Evolutionary conservation across 163 green algal species (phyloP).

Genomic region (Scenedesmus sp.): DNA sequence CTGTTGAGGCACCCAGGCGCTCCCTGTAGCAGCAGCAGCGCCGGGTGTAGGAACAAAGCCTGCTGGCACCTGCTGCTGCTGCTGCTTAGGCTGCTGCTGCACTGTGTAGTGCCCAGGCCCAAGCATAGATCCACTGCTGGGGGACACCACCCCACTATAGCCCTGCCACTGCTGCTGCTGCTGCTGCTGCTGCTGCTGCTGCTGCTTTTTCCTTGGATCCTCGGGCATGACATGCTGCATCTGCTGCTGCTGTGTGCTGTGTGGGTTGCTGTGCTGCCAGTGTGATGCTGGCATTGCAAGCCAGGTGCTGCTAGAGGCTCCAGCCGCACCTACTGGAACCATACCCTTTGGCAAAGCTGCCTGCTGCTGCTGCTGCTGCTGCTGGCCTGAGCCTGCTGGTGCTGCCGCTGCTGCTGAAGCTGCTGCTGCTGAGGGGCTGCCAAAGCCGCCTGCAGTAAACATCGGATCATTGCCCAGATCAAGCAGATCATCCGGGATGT

Average conservation of each 20-base stretch:
- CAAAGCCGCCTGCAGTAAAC: conserved; percentile 20
- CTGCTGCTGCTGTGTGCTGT: conserved; percentile 25
- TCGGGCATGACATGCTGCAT: not conserved
- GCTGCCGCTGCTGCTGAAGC: conserved; percentile 4
- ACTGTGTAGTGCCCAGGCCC: not conserved
- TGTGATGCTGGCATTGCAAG: conserved; percentile 6
- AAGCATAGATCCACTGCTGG: not conserved
- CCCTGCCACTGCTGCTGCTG: conserved; percentile 8
- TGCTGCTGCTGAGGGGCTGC: not conserved
- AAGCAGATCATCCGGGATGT: conserved; percentile 38
- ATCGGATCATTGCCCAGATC: conserved; percentile 38
- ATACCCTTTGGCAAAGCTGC: not conserved
- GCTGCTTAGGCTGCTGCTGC: conserved; percentile 25
- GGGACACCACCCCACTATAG: not conserved
- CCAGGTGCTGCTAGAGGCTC: not conserved
- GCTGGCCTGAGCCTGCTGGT: not conserved
- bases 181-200: too few relatives aligned
- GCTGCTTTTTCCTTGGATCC: not conserved
- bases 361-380: conserved; percentile 30
- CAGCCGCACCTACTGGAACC: not conserved
- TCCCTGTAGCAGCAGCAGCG: not conserved
- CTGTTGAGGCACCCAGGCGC: conserved; percentile 28
- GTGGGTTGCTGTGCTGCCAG: conserved; percentile 16
- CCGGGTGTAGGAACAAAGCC: conserved; percentile 37
- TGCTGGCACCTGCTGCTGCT: conserved; percentile 34